These are phyloP conservation scores for Rhizoctonia solani DNA, from an alignment of 1,284 basidiomycete species.

Conservation along the genomic window DNA sequence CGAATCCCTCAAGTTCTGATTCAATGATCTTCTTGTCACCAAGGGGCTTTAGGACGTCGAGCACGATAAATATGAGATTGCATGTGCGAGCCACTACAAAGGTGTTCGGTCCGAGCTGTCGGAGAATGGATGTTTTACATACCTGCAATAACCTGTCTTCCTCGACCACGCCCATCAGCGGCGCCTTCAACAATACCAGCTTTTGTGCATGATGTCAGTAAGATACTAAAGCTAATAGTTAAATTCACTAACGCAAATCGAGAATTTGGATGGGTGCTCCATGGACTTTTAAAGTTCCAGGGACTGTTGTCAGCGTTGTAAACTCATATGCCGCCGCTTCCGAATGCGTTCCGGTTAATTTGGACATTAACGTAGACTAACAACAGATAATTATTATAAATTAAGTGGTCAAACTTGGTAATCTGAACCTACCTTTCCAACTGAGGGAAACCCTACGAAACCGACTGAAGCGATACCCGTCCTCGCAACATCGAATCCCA, in stretches of 20 bases:
- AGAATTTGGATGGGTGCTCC: constrained; percentile 91
- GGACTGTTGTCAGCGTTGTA: constrained; percentile 91
- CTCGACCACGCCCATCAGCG: constrained; percentile 96
- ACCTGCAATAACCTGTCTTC: constrained; percentile 77
- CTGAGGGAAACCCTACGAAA: constrained; percentile 88
- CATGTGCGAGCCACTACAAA: constrained; percentile 91
- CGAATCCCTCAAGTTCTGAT: constrained; percentile 92
- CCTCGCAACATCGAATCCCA: constrained; percentile 96
- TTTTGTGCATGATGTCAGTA: constrained; percentile 44
- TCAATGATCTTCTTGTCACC: constrained; percentile 94
- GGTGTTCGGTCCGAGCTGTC: neutral
- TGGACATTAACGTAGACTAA: constrained; percentile 97
- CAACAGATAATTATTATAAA: constrained; percentile 37
- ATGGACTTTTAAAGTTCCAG: constrained; percentile 92
- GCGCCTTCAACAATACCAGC: constrained; percentile 99
- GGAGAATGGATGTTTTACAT: neutral
- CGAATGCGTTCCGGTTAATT: constrained; percentile 95
- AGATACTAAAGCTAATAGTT: constrained; percentile 28
- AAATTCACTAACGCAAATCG: constrained; percentile 69
- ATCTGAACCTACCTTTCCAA: constrained; percentile 68
- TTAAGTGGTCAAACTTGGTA: constrained; percentile 40
- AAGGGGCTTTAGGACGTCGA: constrained; percentile 97
- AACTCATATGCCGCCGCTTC: constrained; percentile 99
- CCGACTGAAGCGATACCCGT: constrained; percentile 96
- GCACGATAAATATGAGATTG: constrained; percentile 97